Conservation (phyloP, 495 filamentous ascomycete genomes). For the Clohesyomyces aquaticus region DNA sequence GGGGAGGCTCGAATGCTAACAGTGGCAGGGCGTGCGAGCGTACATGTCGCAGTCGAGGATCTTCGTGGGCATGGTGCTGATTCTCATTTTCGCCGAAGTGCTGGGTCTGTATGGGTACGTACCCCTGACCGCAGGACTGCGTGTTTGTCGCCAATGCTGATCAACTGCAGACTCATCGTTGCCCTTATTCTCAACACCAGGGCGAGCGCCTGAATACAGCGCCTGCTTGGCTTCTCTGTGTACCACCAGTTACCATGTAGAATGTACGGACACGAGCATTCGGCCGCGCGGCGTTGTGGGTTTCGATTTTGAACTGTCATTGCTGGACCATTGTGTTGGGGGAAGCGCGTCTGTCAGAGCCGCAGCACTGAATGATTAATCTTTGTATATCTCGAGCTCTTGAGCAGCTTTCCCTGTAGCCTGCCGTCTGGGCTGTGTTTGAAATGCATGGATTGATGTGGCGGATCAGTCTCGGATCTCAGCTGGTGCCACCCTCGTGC, state of each 20-base stretch:
- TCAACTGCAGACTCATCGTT: constrained; percentile 48
- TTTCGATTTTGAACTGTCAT: constrained; percentile 2
- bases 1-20: neutral
- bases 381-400: neutral
- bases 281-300: constrained; percentile 20
- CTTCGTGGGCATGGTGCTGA: constrained; percentile 98
- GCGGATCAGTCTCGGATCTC: too few species aligned
- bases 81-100: constrained; percentile 98
- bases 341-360: neutral
- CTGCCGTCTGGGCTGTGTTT: neutral
- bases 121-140: neutral
- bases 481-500: neutral
- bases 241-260: constrained; percentile 20
- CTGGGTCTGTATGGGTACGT: constrained; percentile 93
- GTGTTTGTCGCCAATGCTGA: constrained; percentile 8
- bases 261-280: constrained; percentile 15
- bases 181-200: constrained; percentile 51
- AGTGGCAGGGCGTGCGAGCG: constrained; percentile 75
- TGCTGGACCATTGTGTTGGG: constrained; percentile 3
- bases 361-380: neutral
- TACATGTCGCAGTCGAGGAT: constrained; percentile 96
- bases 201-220: constrained; percentile 32
- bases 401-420: constrained; percentile 3
- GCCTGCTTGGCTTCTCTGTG: constrained; percentile 4
- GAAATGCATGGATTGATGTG: too few species aligned